A percentile compares a stretch with the other conserved stretches of the same genome.
These are phyloP conservation scores for Plasmodium cynomolgi DNA, from an alignment of 169 alveolate genomes.

Conservation along the genomic window DNA sequence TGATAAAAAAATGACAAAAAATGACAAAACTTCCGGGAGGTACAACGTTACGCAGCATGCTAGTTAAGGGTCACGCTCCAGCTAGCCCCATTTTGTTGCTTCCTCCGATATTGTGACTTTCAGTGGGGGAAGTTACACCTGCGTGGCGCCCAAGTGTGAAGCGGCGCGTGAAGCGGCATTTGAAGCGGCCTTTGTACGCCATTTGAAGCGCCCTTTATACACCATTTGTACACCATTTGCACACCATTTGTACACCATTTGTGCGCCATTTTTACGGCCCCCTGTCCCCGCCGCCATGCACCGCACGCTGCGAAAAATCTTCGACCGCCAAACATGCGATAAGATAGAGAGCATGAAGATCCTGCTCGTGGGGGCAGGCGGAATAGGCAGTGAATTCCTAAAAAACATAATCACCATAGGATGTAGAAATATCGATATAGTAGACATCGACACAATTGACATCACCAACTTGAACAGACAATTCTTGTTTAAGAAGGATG, in stretches of 20 bases:
- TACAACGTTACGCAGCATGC: neutral
- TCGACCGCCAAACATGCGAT: conserved; percentile 71
- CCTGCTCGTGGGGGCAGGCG: conserved; percentile 98
- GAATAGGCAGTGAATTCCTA: conserved; percentile 98
- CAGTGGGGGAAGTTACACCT: neutral
- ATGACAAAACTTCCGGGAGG: neutral
- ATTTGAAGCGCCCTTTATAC: too few relatives aligned
- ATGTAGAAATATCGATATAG: conserved; percentile 91
- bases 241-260: too few relatives aligned
- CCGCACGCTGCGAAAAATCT: conserved; percentile 47
- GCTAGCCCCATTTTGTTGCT: neutral
- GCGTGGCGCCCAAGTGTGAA: neutral
- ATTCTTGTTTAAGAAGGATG: conserved; percentile 93
- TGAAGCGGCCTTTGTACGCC: neutral
- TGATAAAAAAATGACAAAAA: too few relatives aligned
- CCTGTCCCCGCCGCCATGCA: neutral
- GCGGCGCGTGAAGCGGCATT: neutral
- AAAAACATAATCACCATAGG: conserved; percentile 95
- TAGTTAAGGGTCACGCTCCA: neutral
- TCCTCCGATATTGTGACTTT: neutral
- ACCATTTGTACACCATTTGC: too few relatives aligned
- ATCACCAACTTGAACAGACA: conserved; percentile 98
- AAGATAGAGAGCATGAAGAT: conserved; percentile 80
- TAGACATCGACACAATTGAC: conserved; percentile 97
- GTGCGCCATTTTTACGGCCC: neutral